These are phyloP conservation scores for Botrytis fragariae DNA, from an alignment of 2,329 filamentous ascomycete genomes.

Conservation along the genomic window DNA sequence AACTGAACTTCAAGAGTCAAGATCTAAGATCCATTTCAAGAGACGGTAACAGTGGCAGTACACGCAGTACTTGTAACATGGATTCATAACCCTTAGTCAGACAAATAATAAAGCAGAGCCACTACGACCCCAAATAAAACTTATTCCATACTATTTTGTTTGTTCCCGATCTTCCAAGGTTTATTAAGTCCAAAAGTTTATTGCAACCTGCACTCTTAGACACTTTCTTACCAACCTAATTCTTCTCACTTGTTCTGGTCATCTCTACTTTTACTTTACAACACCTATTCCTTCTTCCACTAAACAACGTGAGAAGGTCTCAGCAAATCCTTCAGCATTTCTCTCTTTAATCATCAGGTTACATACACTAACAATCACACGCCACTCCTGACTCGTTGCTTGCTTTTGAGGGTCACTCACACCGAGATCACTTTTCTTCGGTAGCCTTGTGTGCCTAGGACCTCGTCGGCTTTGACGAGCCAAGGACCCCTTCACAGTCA, in stretches of 20 bases:
- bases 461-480: slow-evolving; percentile 33
- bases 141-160: background rate
- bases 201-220: background rate
- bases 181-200: background rate
- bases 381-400: slow-evolving; percentile 11
- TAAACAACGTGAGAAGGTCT: background rate
- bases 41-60: background rate
- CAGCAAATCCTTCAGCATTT: background rate
- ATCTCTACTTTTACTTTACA: background rate
- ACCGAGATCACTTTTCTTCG: slow-evolving; percentile 3
- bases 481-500: slow-evolving; percentile 38
- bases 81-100: background rate
- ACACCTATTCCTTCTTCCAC: background rate
- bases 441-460: slow-evolving; percentile 36
- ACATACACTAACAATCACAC: background rate
- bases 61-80: background rate
- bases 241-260: background rate
- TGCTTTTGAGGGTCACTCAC: slow-evolving; percentile 10
- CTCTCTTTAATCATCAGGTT: background rate
- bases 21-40: background rate
- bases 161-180: background rate
- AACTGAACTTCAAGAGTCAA: background rate
- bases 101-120: background rate
- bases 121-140: background rate
- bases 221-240: background rate